Evolutionary conservation across 2,329 filamentous ascomycete species (phyloP), one percentile per base, ranked within the genome.

Genomic region (Cryphonectria parasitica): DNA sequence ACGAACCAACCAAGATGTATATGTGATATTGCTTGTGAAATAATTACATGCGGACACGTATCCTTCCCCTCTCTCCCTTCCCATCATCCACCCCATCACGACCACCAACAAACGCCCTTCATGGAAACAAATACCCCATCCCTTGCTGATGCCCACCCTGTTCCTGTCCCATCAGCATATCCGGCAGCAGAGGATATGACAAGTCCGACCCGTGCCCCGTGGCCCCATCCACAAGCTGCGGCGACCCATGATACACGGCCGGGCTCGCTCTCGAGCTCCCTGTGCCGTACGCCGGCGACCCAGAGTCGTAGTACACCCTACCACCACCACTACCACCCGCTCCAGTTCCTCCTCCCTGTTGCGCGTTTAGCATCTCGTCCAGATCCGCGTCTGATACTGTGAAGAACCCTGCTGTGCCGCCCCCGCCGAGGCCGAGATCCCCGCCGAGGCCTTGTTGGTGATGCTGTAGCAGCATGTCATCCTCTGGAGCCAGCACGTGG

Each of bases 311-410:
- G 45, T 49, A 49, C 22, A 22, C 7, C n/a, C n/a, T n/a, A 22
- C 43, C 19, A 19, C 13, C 17, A 22, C 43, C 19, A 11, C 45
- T 22, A n/a, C 45, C 45, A 1, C 1, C 45, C 1, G 36, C 36
- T 39, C 76, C 76, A 54, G 73, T 75, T 17, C 78, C 75, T 62
- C 78, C 80, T 72, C 87, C 80, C 28, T 80, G 77, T 0, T 84
- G 22, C 80, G 54, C 80, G 58, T 80, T 79, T 73, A 86, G 75
- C 5, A 75, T 66, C 5, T 82, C 79, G 63, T 85, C 80, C 66
- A 83, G 13, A 36, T 62, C 69, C 60, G 65, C 17, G 17, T 58
- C 64, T 52, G 69, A 45, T 2, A 34, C 25, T 25, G 62, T 36
- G 25, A 52, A 67, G 3, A 61, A 56, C n/a, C 39, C 67, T 56